A percentile compares a stretch with the other conserved stretches of the same genome.
Evolutionary conservation across 1,284 basidiomycete genomes (phyloP).

Genomic region (Moesziomyces sp.): DNA sequence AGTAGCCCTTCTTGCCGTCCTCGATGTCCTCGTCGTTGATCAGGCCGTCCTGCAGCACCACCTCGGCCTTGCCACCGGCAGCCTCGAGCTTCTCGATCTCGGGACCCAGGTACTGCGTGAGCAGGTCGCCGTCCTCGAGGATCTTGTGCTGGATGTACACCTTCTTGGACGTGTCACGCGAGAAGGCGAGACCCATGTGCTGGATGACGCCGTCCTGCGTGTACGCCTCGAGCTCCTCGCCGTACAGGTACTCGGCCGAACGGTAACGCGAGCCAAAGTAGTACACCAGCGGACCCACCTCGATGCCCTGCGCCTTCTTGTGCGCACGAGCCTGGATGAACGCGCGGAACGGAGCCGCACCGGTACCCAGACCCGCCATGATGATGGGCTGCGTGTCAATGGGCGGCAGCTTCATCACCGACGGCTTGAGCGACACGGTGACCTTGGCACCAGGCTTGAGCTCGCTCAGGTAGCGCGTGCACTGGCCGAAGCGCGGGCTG

Average conservation of each 20-base stretch:
- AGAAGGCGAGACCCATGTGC: slow-evolving; percentile 93
- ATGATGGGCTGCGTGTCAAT: slow-evolving; percentile 88
- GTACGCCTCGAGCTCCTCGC: slow-evolving; percentile 79
- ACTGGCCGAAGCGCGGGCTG: slow-evolving; percentile 86
- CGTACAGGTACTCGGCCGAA: slow-evolving; percentile 94
- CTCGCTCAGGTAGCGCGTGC: slow-evolving; percentile 90
- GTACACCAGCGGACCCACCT: slow-evolving; percentile 91
- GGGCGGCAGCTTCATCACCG: slow-evolving; percentile 97
- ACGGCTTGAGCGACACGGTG: slow-evolving; percentile 97
- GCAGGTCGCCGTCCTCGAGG: slow-evolving; percentile 82
- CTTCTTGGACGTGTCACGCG: slow-evolving; percentile 88
- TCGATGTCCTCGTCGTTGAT: slow-evolving; percentile 45
- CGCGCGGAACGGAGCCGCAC: slow-evolving; percentile 97
- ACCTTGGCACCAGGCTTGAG: slow-evolving; percentile 89
- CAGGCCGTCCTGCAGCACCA: slow-evolving; percentile 72
- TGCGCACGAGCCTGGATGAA: slow-evolving; percentile 94
- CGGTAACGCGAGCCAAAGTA: slow-evolving; percentile 98
- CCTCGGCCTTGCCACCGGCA: slow-evolving; percentile 63
- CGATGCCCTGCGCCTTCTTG: slow-evolving; percentile 79
- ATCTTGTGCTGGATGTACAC: slow-evolving; percentile 99
- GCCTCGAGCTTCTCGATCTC: slow-evolving; percentile 73
- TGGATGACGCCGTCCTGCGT: slow-evolving; percentile 85
- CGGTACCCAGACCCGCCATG: slow-evolving; percentile 97
- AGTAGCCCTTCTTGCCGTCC: slow-evolving; percentile 72
- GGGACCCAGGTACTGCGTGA: slow-evolving; percentile 72